Conservation (phyloP, 1,139 yeast species). For the Sugiyamaella japonica region DNA sequence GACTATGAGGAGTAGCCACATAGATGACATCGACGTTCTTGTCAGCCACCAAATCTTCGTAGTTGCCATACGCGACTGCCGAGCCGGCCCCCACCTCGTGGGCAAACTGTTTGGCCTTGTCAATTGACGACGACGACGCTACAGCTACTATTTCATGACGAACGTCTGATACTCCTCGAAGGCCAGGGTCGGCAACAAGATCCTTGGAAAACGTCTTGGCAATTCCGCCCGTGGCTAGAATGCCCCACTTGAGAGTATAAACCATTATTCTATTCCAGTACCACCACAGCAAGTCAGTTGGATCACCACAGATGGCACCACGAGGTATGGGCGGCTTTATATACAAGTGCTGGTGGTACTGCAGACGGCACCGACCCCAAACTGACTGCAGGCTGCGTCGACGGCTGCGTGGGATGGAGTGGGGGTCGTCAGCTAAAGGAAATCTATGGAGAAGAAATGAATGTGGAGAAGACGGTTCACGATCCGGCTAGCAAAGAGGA, state of each 20-base stretch:
- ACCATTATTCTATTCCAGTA: slow-evolving; percentile 26
- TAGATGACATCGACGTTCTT: slow-evolving; percentile 54
- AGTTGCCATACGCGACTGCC: slow-evolving; percentile 36
- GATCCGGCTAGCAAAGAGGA: not conserved
- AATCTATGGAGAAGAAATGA: not conserved
- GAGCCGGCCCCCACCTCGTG: slow-evolving; percentile 24
- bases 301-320: too few relatives aligned
- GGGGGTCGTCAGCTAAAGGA: not conserved
- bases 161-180: slow-evolving; percentile 37
- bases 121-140: slow-evolving; percentile 36
- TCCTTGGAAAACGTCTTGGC: slow-evolving; percentile 36
- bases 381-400: not conserved
- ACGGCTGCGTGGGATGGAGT: not conserved
- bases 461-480: not conserved
- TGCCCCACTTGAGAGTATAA: slow-evolving; percentile 32
- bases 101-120: slow-evolving; percentile 34
- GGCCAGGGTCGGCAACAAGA: slow-evolving; percentile 33
- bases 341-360: too few relatives aligned
- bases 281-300: too few relatives aligned
- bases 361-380: too few relatives aligned
- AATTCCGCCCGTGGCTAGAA: slow-evolving; percentile 37
- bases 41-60: slow-evolving; percentile 46
- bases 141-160: slow-evolving; percentile 38
- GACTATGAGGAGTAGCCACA: slow-evolving; percentile 59
- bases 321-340: too few relatives aligned